A percentile compares a stretch with the other conserved stretches of the same genome.
Conservation (phyloP, 208 protist genomes). For the Porcisia deanei region DNA sequence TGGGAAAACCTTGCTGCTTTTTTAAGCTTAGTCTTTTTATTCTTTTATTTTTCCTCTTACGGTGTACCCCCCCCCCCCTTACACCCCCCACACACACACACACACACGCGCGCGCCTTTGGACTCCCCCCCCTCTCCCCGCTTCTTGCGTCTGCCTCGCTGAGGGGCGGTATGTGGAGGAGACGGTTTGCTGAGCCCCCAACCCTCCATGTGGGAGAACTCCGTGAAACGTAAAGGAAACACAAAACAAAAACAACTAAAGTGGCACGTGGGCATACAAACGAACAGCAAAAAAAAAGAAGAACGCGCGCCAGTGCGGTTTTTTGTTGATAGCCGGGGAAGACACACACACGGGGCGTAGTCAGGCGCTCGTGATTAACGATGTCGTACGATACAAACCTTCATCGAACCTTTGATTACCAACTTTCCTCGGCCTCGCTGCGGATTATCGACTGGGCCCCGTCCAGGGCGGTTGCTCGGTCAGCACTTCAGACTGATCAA, state of each 20-base stretch:
- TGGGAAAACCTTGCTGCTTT: too few relatives aligned
- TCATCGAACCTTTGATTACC: slow-evolving; percentile 78
- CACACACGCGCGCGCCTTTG: not conserved
- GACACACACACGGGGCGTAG: not conserved
- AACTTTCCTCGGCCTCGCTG: slow-evolving; percentile 56
- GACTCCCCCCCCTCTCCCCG: not conserved
- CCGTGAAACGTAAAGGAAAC: slow-evolving; percentile 4
- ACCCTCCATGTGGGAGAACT: not conserved
- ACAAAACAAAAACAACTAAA: not conserved
- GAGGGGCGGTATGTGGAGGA: not conserved
- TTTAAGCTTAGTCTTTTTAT: not conserved
- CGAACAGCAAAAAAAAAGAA: too few relatives aligned
- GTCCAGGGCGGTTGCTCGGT: slow-evolving; percentile 21
- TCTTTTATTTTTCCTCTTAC: not conserved
- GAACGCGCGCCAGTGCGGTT: too few relatives aligned
- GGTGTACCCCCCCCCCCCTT: not conserved
- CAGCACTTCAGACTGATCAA: slow-evolving; percentile 20
- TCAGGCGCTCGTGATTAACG: not conserved
- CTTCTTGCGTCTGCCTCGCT: not conserved
- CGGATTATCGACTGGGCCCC: slow-evolving; percentile 74
- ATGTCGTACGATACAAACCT: slow-evolving; percentile 65
- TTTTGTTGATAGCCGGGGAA: too few relatives aligned
- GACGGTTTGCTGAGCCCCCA: not conserved
- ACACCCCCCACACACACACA: not conserved
- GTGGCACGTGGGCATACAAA: not conserved